Evolutionary conservation across 495 filamentous ascomycete species (phyloP), one percentile per base, ranked within the genome.

Genomic region (Penicillium diatomitis): DNA sequence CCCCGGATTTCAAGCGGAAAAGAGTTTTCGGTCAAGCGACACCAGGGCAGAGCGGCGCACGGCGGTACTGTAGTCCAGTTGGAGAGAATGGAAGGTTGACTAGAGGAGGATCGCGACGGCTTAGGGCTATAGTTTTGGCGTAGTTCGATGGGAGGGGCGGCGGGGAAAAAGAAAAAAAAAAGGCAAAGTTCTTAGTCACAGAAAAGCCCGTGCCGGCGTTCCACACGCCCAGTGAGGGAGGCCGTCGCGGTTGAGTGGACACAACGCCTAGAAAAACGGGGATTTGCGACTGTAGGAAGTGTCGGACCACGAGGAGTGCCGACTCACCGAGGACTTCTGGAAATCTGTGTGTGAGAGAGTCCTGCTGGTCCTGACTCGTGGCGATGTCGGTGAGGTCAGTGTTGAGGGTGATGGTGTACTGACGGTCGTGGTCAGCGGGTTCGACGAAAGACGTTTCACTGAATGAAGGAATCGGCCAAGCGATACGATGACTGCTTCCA

Each of bases 181-280:
- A 41, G 34, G 52, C 36, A 50, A 68, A 70, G 60, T 62, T 72
- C 66, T 73, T 73, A 73, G 70, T 73, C 69, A 73, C 66, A 60
- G 65, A 73, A 67, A 61, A 56, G 60, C 50, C 45, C 53, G 59
- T 56, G 38, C 64, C 64, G 57, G 53, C 52, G 56, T 67, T 52
- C 57, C 43, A 48, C 51, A 46, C 44, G 32, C 30, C 27, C n/a
- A 30, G 41, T 46, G 42, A 51, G 44, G 47, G 48, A 34, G 12
- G 42, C 48, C 11, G 46, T 10, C 5, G 41, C 41, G 34, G 31
- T 32, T 6, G 11, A 33, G 41, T 44, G 41, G 41, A 44, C 29
- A 20, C 20, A 20, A 20, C 20, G 20, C 20, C 20, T 20, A 20
- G 20, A 20, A 20, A 20, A 20, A 20, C 20, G 20, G 20, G 20